Conservation (phyloP, 108 stramenopile species). For the Cyclotella cryptica region DNA sequence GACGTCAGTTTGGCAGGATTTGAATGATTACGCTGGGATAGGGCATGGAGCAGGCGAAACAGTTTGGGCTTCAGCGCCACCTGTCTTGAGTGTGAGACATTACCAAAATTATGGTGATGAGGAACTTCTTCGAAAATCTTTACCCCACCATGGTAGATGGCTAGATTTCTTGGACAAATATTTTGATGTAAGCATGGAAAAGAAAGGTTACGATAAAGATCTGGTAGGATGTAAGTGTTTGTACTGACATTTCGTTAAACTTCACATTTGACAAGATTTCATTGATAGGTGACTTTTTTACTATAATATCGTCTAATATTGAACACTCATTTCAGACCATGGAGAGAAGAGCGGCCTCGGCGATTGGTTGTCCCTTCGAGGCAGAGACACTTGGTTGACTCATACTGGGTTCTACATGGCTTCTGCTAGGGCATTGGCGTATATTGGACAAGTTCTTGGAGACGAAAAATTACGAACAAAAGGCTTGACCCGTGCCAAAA, state of each 20-base stretch:
- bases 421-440: constrained; percentile 31
- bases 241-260: not conserved
- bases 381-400: constrained; percentile 34
- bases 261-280: not conserved
- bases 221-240: constrained; percentile 16
- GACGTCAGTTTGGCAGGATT: constrained; percentile 46
- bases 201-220: constrained; percentile 29
- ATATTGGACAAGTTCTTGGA: constrained; percentile 32
- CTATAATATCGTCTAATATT: not conserved
- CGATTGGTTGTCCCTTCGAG: constrained; percentile 55
- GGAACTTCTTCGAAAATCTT: constrained; percentile 14
- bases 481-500: constrained; percentile 9
- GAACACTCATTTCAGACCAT: not conserved
- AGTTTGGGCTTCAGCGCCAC: constrained; percentile 47
- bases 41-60: constrained; percentile 47
- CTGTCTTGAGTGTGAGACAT: constrained; percentile 44
- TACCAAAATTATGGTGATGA: constrained; percentile 42
- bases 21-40: constrained; percentile 43
- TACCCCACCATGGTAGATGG: constrained; percentile 27
- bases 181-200: constrained; percentile 30
- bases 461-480: not conserved
- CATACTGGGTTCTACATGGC: constrained; percentile 51
- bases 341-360: constrained; percentile 46
- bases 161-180: constrained; percentile 28
- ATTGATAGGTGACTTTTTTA: not conserved